phyloP scores from a whole-genome alignment of 192 early-diverging fungal genomes.

The Linnemannia hyalina region DNA sequence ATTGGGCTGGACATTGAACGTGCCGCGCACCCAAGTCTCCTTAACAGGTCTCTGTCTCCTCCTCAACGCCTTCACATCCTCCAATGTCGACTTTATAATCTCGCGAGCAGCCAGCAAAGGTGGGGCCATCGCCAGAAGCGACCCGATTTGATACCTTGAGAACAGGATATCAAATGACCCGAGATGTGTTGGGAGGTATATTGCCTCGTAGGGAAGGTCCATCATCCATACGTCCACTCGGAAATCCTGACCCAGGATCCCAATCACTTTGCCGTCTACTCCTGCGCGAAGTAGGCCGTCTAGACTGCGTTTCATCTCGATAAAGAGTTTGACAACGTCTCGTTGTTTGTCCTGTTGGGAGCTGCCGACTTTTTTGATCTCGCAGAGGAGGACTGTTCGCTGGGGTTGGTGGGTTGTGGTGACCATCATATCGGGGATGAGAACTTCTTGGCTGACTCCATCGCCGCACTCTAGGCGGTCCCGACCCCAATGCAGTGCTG shows the following conservation, averaged over 20 bases:
- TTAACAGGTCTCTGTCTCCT: neutral
- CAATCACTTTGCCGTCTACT: constrained; percentile 5
- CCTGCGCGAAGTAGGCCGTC: neutral
- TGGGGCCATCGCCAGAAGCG: neutral
- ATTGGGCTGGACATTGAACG: neutral
- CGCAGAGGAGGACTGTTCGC: constrained; percentile 1
- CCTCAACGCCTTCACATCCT: neutral
- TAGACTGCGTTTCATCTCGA: constrained; percentile 13
- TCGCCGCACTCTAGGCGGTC: neutral
- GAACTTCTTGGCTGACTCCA: neutral
- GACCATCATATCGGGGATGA: constrained; percentile 6
- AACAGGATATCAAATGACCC: constrained; percentile 11
- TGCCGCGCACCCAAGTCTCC: neutral
- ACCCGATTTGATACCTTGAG: constrained; percentile 4
- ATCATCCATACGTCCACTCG: constrained; percentile 17
- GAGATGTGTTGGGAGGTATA: constrained; percentile 7
- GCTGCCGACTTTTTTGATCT: neutral
- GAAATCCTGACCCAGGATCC: neutral
- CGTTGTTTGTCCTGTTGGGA: constrained; percentile 1
- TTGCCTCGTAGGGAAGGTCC: neutral
- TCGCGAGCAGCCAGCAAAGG: constrained; percentile 1
- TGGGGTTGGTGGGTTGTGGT: neutral
- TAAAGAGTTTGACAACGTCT: neutral
- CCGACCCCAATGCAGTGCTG: neutral
- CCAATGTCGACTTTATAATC: neutral